Percentiles rank a stretch among this genome's conserved stretches.
These are phyloP conservation scores for Globisporangium yorkense DNA, from an alignment of 352 stramenopile genomes.

Conservation along the genomic window DNA sequence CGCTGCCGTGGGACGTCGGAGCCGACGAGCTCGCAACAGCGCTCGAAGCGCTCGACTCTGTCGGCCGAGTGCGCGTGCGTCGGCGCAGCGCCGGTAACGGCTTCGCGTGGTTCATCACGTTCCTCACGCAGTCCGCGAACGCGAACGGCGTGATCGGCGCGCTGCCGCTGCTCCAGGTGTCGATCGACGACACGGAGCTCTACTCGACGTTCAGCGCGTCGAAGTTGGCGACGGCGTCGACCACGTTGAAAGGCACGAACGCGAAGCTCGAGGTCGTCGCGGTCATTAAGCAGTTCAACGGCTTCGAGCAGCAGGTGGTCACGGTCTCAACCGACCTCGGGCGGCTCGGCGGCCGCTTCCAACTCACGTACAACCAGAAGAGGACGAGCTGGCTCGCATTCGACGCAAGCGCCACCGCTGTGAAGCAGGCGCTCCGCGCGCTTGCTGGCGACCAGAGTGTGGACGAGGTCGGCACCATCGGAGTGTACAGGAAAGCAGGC, in stretches of 20 bases:
- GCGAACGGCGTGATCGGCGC: slow-evolving; percentile 38
- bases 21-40: slow-evolving; percentile 72
- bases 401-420: slow-evolving; percentile 38
- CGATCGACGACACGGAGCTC: slow-evolving; percentile 53
- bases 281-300: slow-evolving; percentile 85
- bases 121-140: slow-evolving; percentile 54
- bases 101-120: slow-evolving; percentile 81
- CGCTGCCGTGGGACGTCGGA: slow-evolving; percentile 69
- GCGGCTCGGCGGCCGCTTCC: slow-evolving; percentile 81
- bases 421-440: slow-evolving; percentile 49
- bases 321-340: slow-evolving; percentile 58
- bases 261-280: slow-evolving; percentile 70
- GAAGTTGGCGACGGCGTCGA: slow-evolving; percentile 27
- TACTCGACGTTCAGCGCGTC: slow-evolving; percentile 42
- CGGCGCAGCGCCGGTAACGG: slow-evolving; percentile 67
- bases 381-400: slow-evolving; percentile 67
- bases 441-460: slow-evolving; percentile 25
- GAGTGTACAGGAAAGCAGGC: slow-evolving; percentile 51
- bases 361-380: slow-evolving; percentile 80
- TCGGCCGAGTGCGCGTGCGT: slow-evolving; percentile 77
- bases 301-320: slow-evolving; percentile 90
- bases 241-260: slow-evolving; percentile 66
- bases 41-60: slow-evolving; percentile 75
- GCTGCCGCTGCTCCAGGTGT: slow-evolving; percentile 63
- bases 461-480: slow-evolving; percentile 24